Evolutionary conservation across 177 flowering plant genomes (phyloP).

Genomic region (Vitis hybrid): DNA sequence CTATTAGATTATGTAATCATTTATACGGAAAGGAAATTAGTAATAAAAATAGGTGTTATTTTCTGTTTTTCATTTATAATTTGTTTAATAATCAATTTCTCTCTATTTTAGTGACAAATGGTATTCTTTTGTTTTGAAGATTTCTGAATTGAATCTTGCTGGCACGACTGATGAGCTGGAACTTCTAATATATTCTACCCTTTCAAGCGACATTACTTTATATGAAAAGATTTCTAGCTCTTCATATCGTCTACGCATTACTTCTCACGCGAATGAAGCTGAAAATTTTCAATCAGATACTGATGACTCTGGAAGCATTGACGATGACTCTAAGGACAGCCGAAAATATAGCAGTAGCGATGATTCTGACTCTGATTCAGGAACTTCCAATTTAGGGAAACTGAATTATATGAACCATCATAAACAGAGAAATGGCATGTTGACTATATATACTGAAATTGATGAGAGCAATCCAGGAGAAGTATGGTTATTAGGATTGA

Average conservation of each 20-base stretch:
- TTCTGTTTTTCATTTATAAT: too few relatives aligned
- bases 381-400: constrained; percentile 19
- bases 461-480: constrained; percentile 94
- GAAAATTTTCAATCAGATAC: constrained; percentile 49
- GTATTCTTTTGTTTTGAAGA: constrained; percentile 43
- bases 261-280: constrained; percentile 31
- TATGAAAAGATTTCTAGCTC: constrained; percentile 86
- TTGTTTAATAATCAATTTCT: not conserved
- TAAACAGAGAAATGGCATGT: constrained; percentile 28
- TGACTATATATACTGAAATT: constrained; percentile 57
- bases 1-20: constrained; percentile 6
- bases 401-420: constrained; percentile 10
- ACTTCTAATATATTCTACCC: constrained; percentile 53
- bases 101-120: not conserved
- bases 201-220: constrained; percentile 87
- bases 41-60: not conserved
- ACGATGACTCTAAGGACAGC: constrained; percentile 48
- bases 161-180: constrained; percentile 59
- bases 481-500: constrained; percentile 83
- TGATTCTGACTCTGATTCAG: constrained; percentile 57
- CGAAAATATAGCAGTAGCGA: constrained; percentile 35
- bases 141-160: constrained; percentile 63
- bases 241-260: constrained; percentile 74
- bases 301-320: constrained; percentile 74
- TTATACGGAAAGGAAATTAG: not conserved